Base-by-base conservation (phyloP, 306 rosid genomes). In the Vigna radiata region DNA sequence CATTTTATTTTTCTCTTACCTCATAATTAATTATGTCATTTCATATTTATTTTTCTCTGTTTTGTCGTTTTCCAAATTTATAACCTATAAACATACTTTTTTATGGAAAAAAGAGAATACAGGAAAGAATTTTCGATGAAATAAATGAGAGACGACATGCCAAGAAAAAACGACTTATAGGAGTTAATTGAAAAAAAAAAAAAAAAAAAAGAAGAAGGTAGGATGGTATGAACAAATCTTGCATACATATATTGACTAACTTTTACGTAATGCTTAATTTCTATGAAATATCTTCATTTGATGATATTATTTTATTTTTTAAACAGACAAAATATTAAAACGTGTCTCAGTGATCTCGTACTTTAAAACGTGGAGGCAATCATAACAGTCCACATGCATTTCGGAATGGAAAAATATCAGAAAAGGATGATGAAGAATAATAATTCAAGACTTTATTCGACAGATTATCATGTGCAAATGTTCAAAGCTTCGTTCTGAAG, bases 401-500 rank as follows among this genome's bases (percentile, higher is more conserved):
- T 29, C 1, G 8, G 19, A 66, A 11, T 18, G 23, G 29, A 37
- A 41, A 39, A 19, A 19, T 8, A 65, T 17, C 31, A 17, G 37
- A 2, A 33, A 33, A 61, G 13, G 53, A 17, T 66, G 71, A 66
- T 5, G 36, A 43, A 13, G 53, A 41, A 66, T 18, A 37, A 10
- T 18, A 29, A 21, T 25, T 25, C 1, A 18, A 5, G 36, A 41
- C 53, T 66, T 66, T 66, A 19, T 41, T 41, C n/a, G 36, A 11
- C 7, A 41, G 53, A 66, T 63, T 13, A 60, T 62, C 39, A 14
- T 66, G 14, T 43, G n/a, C 36, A 66, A 41, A 37, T 63, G 69
- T 39, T 39, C 18, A 66, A 36, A 1, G 56, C 73, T 82, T 72
- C 49, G 9, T 14, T 58, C 66, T 56, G 68, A 72, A 82, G 83